These are phyloP conservation scores for Apiospora marii DNA, from an alignment of 2,329 filamentous ascomycete species.

Conservation along the genomic window DNA sequence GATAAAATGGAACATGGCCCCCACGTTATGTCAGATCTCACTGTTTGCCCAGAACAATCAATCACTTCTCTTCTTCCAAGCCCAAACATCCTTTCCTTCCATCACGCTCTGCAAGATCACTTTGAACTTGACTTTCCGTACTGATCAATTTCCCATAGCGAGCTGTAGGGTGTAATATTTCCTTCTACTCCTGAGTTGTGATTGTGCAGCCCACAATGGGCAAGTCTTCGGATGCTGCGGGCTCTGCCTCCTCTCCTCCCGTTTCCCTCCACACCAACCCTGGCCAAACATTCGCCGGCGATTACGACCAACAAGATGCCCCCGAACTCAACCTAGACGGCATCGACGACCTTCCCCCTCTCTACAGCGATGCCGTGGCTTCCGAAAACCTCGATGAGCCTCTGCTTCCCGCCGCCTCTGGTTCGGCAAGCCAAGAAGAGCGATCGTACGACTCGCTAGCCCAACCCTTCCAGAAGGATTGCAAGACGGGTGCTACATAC, in stretches of 20 bases:
- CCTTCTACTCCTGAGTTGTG: background rate
- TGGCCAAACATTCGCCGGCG: conserved; percentile 32
- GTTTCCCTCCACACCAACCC: conserved; percentile 40
- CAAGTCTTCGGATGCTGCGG: conserved; percentile 33
- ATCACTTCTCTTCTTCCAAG: background rate
- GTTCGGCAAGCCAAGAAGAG: background rate
- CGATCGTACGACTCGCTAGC: background rate
- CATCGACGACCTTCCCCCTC: conserved; percentile 41
- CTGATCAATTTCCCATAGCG: too few species aligned
- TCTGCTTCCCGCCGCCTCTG: background rate
- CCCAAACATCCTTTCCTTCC: background rate
- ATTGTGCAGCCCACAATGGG: conserved; percentile 34
- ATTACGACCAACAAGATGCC: conserved; percentile 36
- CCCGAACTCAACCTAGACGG: conserved; percentile 38
- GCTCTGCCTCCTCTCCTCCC: conserved; percentile 32
- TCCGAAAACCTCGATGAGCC: background rate
- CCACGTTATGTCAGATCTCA: background rate
- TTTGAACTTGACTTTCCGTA: too few species aligned
- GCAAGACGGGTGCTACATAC: conserved; percentile 45
- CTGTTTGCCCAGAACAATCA: background rate
- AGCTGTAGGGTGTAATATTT: background rate
- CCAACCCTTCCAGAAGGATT: background rate
- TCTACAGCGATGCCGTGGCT: conserved; percentile 37
- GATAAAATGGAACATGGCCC: background rate
- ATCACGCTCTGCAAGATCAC: background rate